These are phyloP conservation scores for Bullera alba DNA, from an alignment of 768 basidiomycete genomes.

Conservation along the genomic window DNA sequence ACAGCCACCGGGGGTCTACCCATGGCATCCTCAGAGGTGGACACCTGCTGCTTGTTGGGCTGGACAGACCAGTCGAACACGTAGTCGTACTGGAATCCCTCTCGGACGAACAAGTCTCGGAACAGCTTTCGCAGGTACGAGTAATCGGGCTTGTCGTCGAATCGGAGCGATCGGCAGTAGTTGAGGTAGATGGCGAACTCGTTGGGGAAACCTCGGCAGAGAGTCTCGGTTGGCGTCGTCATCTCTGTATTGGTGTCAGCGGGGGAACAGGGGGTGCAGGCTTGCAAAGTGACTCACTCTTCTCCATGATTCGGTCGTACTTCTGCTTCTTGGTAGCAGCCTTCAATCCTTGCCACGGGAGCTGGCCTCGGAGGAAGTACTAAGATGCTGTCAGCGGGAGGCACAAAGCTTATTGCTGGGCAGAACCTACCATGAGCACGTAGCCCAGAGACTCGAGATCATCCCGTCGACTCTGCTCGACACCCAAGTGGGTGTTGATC, in stretches of 20 bases:
- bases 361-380: constrained; percentile 95
- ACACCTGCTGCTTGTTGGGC: constrained; percentile 14
- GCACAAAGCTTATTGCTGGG: neutral
- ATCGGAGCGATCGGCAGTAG: constrained; percentile 96
- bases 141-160: constrained; percentile 99
- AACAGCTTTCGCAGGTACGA: constrained; percentile 99
- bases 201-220: constrained; percentile 99
- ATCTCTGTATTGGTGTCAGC: constrained; percentile 56
- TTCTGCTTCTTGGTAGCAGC: constrained; percentile 99
- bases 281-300: constrained; percentile 52
- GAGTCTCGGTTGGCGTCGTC: constrained; percentile 76
- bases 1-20: constrained; percentile 5
- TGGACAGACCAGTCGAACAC: constrained; percentile 82
- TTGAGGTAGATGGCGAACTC: constrained; percentile 99
- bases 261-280: neutral
- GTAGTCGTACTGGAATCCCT: constrained; percentile 98
- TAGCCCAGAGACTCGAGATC: constrained; percentile 98
- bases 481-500: constrained; percentile 97
- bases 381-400: constrained; percentile 7
- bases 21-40: constrained; percentile 5
- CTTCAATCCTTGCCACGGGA: constrained; percentile 99
- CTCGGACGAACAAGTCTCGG: constrained; percentile 89
- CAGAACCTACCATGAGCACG: constrained; percentile 66
- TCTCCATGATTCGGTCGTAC: constrained; percentile 99
- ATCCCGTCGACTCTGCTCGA: constrained; percentile 93